Evolutionary conservation across 106 monocot genomes (phyloP).

Genomic region (Dendrobium huoshanense): DNA sequence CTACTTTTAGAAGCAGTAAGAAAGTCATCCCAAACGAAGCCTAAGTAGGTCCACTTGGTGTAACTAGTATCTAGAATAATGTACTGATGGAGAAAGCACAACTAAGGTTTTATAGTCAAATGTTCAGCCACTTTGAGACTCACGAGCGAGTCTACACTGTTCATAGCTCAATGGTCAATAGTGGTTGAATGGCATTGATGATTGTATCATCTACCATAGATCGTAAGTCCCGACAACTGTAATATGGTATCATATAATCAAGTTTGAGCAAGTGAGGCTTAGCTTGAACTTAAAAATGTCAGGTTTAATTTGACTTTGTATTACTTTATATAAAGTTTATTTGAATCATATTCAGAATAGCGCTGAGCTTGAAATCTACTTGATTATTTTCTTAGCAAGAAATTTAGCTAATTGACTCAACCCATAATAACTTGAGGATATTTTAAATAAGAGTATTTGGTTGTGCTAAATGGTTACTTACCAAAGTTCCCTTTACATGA

Average conservation of each 20-base stretch:
- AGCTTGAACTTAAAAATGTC: background rate
- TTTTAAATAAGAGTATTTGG: background rate
- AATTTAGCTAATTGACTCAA: background rate
- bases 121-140: background rate
- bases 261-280: background rate
- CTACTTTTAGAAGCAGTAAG: too few species aligned
- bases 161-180: background rate
- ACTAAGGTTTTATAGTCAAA: background rate
- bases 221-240: background rate
- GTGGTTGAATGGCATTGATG: background rate
- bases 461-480: constrained; percentile 12
- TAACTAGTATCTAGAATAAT: constrained; percentile 11
- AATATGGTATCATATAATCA: background rate
- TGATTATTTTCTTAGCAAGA: background rate
- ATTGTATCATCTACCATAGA: background rate
- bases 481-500: constrained; percentile 60
- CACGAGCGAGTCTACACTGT: background rate
- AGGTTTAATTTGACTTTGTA: background rate
- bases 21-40: too few species aligned
- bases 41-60: constrained; percentile 11
- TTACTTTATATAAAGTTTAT: background rate
- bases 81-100: constrained; percentile 36
- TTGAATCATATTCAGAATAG: background rate
- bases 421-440: background rate
- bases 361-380: background rate